Base-by-base conservation (phyloP, 768 basidiomycete species). In the Crepidotus variabilis region DNA sequence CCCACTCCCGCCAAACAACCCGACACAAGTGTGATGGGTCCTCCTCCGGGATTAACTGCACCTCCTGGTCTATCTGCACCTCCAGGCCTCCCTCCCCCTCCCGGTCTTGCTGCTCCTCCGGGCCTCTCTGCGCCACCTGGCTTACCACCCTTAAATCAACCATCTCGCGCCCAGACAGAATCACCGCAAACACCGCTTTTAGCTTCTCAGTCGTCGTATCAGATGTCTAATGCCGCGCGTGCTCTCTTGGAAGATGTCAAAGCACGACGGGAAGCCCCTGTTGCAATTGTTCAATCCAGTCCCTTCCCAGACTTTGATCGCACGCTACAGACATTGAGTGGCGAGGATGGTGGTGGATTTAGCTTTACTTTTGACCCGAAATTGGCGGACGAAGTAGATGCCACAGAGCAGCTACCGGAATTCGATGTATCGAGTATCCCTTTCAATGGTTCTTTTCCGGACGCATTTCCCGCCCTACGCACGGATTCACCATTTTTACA, bases 231-330 rank as follows among this genome's bases (percentile, higher is more conserved):
- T 14, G 88, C 92, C 36, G 92, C 90, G 2, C 87, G 87, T 59
- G 90, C 89, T 1, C 77, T 95, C 47, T 75, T 95, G 47, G 90
- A 94, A 56, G 93, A 94, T 61, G 82, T 95, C 36, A 87, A 84
- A 65, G 83, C 83, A 20, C 77, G 92, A 33, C 80, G 92, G 47
- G 88, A 92, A 62, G 77, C 81, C 7, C 64, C 77, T 13, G 58
- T 69, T 10, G 64, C 75, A 7, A 68, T 73, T 39, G 69, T 72
- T 47, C 70, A 74, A 34, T 54, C 46, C 33, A 91, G 79, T 67
- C 83, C 90, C 10, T 95, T 95, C 80, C 94, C 93, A 9, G 93
- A 95, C 60, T 85, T 95, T 61, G 92, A 94, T 68, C 84, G 90
- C 28, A 92, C 90, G 18, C 75, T 94, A 47, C 84, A 88, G 65